These are phyloP conservation scores for Zychaea mexicana DNA, from an alignment of 371 early-diverging fungal species.

Conservation along the genomic window DNA sequence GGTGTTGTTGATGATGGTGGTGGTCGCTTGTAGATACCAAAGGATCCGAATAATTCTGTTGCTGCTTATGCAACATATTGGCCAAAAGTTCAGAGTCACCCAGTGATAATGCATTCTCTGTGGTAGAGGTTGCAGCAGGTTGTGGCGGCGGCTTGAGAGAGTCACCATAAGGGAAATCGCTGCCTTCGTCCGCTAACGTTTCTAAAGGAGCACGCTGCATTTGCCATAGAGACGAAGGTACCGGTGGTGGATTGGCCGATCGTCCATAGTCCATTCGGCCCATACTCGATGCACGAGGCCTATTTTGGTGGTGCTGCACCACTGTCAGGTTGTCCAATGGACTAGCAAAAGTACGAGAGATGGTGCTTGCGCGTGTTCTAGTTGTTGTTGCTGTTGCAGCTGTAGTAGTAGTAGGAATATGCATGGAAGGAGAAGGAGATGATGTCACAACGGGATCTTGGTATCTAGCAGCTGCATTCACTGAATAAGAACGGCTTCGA, in stretches of 20 bases:
- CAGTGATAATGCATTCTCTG: conserved; percentile 35
- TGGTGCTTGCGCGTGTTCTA: conserved; percentile 32
- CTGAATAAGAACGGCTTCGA: conserved; percentile 76
- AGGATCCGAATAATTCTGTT: conserved; percentile 8
- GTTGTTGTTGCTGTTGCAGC: background rate
- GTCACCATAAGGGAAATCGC: conserved; percentile 5
- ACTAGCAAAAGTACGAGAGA: conserved; percentile 29
- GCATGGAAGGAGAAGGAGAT: background rate
- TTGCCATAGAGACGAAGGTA: conserved; percentile 38
- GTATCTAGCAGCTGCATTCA: conserved; percentile 66
- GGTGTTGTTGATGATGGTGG: too few relatives aligned
- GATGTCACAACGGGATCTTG: conserved; percentile 27
- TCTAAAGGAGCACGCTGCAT: conserved; percentile 49
- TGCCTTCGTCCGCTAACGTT: conserved; percentile 41
- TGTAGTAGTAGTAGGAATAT: background rate
- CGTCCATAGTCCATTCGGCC: conserved; percentile 54
- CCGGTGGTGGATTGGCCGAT: conserved; percentile 33
- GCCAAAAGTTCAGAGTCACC: conserved; percentile 53
- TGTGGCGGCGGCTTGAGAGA: background rate
- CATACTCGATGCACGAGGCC: conserved; percentile 66
- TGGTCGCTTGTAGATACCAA: conserved; percentile 1
- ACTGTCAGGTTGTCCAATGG: conserved; percentile 50
- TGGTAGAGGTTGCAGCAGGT: too few relatives aligned
- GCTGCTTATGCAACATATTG: conserved; percentile 37
- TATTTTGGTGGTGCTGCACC: conserved; percentile 43